Evolutionary conservation across 2,329 filamentous ascomycete species (phyloP).

Genomic region (Aureobasidium sp.): DNA sequence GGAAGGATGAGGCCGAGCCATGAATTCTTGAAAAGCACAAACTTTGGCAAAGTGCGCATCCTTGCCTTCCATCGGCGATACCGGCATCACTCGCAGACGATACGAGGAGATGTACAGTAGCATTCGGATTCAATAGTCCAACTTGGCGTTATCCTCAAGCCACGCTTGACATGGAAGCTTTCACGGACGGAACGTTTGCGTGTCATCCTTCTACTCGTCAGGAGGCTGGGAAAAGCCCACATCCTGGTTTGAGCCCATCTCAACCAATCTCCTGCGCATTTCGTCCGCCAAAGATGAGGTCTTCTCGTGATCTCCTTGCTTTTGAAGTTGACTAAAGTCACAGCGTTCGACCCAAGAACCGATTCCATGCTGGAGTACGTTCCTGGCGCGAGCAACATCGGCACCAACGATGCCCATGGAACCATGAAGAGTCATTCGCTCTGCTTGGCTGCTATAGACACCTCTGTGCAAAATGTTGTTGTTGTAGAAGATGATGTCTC

Average conservation of each 20-base stretch:
- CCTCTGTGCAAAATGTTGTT: conserved; percentile 80
- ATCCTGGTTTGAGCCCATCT: conserved; percentile 54
- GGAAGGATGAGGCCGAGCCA: no score
- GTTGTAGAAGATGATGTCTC: conserved; percentile 81
- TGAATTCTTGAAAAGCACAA: no score
- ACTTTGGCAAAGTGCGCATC: no score
- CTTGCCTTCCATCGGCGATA: not conserved
- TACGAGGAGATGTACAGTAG: not conserved
- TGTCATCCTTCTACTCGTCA: conserved; percentile 25
- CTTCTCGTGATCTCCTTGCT: conserved; percentile 32
- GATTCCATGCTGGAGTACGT: conserved; percentile 69
- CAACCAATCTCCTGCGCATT: conserved; percentile 58
- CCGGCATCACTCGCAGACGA: not conserved
- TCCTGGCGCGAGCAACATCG: conserved; percentile 54
- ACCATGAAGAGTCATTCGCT: conserved; percentile 66
- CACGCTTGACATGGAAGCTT: not conserved
- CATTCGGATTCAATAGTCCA: not conserved
- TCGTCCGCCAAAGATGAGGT: conserved; percentile 44
- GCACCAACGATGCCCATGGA: conserved; percentile 58
- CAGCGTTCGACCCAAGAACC: conserved; percentile 57
- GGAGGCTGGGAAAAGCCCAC: conserved; percentile 58
- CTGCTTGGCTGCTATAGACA: conserved; percentile 52
- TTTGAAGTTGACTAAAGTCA: conserved; percentile 47
- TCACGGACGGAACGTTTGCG: not conserved
- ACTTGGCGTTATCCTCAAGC: conserved; percentile 1